Percentiles rank a stretch among this genome's conserved stretches.
phyloP scores from a whole-genome alignment of 2,329 filamentous ascomycete species.

The Monascus ruber region DNA sequence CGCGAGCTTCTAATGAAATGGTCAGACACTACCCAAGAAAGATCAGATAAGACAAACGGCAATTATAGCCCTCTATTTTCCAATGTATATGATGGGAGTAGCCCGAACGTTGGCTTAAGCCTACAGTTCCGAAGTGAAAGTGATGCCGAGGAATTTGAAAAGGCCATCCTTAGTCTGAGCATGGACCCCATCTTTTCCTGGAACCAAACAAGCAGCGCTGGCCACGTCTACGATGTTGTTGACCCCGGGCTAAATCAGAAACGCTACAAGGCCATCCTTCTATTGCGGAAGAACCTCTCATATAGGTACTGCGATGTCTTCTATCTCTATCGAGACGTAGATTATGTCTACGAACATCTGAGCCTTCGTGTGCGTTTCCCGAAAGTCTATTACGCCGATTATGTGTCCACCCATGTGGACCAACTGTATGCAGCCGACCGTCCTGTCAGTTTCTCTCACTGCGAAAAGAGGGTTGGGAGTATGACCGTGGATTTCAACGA shows the following conservation, averaged over 20 bases:
- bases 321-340: conserved; percentile 18
- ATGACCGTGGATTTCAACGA: conserved; percentile 12
- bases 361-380: conserved; percentile 15
- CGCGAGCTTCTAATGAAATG: conserved; percentile 17
- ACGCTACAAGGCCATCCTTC: conserved; percentile 18
- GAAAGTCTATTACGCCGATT: conserved; percentile 15
- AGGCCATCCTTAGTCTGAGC: conserved; percentile 12
- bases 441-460: conserved; percentile 18
- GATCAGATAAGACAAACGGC: conserved; percentile 17
- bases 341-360: conserved; percentile 16
- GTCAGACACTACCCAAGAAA: conserved; percentile 20
- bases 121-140: conserved; percentile 13
- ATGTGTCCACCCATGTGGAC: conserved; percentile 20
- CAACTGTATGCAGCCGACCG: conserved; percentile 14
- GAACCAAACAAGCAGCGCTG: conserved; percentile 12
- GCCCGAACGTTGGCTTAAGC: conserved; percentile 17
- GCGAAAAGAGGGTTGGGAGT: conserved; percentile 13
- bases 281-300: conserved; percentile 9
- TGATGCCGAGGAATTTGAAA: conserved; percentile 16
- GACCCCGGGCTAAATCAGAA: conserved; percentile 16
- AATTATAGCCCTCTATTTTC: conserved; percentile 18
- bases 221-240: conserved; percentile 16
- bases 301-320: conserved; percentile 18
- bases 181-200: conserved; percentile 13
- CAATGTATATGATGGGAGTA: conserved; percentile 19